Conservation (phyloP, 208 protist species). For the Leishmania lainsoni region DNA sequence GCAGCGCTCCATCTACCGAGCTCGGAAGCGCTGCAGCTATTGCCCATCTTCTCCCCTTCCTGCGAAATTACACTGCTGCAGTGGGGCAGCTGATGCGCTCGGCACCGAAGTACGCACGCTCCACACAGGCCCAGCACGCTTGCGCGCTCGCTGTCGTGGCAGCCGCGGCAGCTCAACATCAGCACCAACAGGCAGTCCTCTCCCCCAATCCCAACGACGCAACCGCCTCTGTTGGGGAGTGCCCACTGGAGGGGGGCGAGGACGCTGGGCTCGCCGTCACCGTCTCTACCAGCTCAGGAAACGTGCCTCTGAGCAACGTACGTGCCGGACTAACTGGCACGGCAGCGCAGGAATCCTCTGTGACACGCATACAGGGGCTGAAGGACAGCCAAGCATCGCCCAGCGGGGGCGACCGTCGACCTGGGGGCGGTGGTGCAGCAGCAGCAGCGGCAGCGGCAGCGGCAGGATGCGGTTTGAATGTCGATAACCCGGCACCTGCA, state of each 20-base stretch:
- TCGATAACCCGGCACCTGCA: neutral
- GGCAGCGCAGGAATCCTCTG: conserved; percentile 13
- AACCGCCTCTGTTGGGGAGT: neutral
- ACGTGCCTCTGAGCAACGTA: neutral
- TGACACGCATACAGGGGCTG: conserved; percentile 6
- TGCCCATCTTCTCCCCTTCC: conserved; percentile 36
- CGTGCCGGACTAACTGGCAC: conserved; percentile 1
- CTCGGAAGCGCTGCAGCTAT: conserved; percentile 32
- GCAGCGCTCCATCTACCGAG: conserved; percentile 32
- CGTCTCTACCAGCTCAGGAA: neutral
- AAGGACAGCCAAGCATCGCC: conserved; percentile 2
- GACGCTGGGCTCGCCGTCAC: neutral
- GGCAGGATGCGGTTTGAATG: neutral
- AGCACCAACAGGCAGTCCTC: neutral
- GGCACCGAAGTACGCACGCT: conserved; percentile 32
- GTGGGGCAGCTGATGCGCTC: conserved; percentile 17
- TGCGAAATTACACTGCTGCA: conserved; percentile 36
- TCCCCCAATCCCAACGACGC: neutral
- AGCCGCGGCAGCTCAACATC: conserved; percentile 11
- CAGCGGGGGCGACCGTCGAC: conserved; percentile 14
- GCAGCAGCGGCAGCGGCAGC: neutral
- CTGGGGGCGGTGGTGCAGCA: neutral
- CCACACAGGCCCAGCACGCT: conserved; percentile 28
- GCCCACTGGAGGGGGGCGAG: neutral
- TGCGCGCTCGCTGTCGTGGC: conserved; percentile 13